Conservation (phyloP, 2,329 filamentous ascomycete species). For the Leptodontidium sp. region DNA sequence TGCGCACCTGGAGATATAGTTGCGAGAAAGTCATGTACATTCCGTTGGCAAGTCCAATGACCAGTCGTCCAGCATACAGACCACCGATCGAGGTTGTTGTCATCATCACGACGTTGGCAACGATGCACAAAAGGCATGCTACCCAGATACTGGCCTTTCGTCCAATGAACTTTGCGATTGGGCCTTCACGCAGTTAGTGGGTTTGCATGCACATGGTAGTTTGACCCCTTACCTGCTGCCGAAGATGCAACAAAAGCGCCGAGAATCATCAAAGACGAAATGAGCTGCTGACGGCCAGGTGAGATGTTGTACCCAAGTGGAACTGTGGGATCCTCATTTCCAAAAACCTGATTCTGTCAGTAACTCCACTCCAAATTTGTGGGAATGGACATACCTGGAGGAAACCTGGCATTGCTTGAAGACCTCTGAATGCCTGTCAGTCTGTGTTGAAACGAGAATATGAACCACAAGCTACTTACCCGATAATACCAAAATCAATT, state of each 20-base stretch:
- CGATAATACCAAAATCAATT: conserved; percentile 34
- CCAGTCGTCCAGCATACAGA: conserved; percentile 61
- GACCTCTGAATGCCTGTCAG: not conserved
- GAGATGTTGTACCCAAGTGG: conserved; percentile 45
- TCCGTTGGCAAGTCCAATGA: conserved; percentile 58
- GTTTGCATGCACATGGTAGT: too few species aligned
- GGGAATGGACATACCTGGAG: not conserved
- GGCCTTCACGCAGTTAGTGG: conserved; percentile 9
- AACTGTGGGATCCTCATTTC: conserved; percentile 46
- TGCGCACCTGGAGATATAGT: conserved; percentile 51
- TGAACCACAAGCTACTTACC: conserved; percentile 19
- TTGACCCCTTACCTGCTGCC: conserved; percentile 16
- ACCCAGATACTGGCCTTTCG: conserved; percentile 55
- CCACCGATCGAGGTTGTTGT: conserved; percentile 59
- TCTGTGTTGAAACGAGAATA: too few species aligned
- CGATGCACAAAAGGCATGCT: conserved; percentile 57
- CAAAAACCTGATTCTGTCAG: conserved; percentile 54
- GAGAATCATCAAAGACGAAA: conserved; percentile 59
- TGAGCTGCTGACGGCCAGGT: conserved; percentile 60
- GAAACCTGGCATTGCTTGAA: conserved; percentile 7
- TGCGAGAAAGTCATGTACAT: conserved; percentile 37
- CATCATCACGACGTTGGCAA: conserved; percentile 66
- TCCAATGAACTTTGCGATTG: conserved; percentile 50
- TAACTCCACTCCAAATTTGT: not conserved
- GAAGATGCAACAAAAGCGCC: conserved; percentile 59